A percentile compares a stretch with the other conserved stretches of the same genome.
These are phyloP conservation scores for Mycena venus DNA, from an alignment of 768 basidiomycete species.

Conservation along the genomic window DNA sequence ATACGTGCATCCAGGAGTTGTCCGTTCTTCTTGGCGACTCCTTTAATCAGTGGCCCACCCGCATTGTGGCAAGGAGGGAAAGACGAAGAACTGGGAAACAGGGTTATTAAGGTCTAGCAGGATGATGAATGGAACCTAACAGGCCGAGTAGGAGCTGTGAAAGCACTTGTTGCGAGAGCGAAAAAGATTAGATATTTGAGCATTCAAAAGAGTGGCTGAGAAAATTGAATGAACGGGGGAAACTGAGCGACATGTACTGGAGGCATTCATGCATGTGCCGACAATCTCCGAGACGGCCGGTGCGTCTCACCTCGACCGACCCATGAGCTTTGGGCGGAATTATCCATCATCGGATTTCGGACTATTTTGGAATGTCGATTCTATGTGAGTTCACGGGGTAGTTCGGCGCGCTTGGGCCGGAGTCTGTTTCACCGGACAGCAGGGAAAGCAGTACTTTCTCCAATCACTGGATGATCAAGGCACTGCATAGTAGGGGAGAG, in stretches of 20 bases:
- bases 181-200: background rate
- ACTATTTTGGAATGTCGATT: too few species aligned
- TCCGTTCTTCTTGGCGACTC: background rate
- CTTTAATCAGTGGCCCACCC: background rate
- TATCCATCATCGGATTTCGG: too few species aligned
- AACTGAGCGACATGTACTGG: background rate
- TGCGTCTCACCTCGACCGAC: too few species aligned
- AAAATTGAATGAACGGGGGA: background rate
- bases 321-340: too few species aligned
- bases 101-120: too few species aligned
- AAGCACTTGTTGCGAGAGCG: background rate
- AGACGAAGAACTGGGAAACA: background rate
- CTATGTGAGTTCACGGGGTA: too few species aligned
- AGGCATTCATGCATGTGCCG: background rate
- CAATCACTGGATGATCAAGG: too few species aligned
- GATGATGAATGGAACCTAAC: background rate
- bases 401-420: too few species aligned
- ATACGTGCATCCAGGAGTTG: background rate
- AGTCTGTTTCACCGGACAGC: too few species aligned
- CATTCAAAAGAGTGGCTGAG: background rate
- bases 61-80: background rate
- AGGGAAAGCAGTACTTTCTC: too few species aligned
- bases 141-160: background rate
- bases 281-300: too few species aligned
- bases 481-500: too few species aligned